Base-by-base conservation (phyloP, 805 yeast species). In the Teunomyces kruisii region DNA sequence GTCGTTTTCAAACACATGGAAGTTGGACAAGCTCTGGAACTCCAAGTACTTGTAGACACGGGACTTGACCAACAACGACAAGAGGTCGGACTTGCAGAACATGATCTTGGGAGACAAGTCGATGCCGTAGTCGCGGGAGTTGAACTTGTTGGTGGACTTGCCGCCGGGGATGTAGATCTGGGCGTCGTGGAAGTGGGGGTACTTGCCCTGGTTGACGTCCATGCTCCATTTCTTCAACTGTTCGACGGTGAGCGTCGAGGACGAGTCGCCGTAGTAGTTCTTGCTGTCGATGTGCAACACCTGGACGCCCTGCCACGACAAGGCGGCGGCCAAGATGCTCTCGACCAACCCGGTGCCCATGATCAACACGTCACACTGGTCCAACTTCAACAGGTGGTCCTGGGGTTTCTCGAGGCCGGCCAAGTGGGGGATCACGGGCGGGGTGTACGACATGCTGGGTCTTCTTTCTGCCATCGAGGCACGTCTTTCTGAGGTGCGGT, bases 261-360 rank as follows among this genome's bases (percentile, higher is more conserved):
- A 77, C 29, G 85, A 77, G 62, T 91, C 98, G 15, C 99, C 99
- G 58, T 94, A 94, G 61, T 88, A 84, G 24, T 81, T 76, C 59
- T 90, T 86, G 35, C 82, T 73, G 63, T 94, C 99, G 26, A 94
- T 81, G 60, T 94, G 99, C 36, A 94, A 70, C 7, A 94, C 97
- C 52, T 78, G 82, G n/a, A 94, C 82, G n/a, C 99, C 99, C 56
- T 89, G 96, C 98, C 99, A 94, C 9, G 97, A 86, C 39, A 94
- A 74, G 0, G 97, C 92, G 9, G 97, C 96, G 0, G 98, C 97
- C 40, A 90, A 67, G 9, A 94, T 83, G 53, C 89, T 81, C 63
- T 94, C 96, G 2, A 83, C 84, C 33, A 94, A 73, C 3, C 98
- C 98, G 0, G 99, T 92, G 30, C 99, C 99, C 51, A 86, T 81